Evolutionary conservation across 2,329 filamentous ascomycete species (phyloP).

Genomic region (Ambrosiella cleistominuta): DNA sequence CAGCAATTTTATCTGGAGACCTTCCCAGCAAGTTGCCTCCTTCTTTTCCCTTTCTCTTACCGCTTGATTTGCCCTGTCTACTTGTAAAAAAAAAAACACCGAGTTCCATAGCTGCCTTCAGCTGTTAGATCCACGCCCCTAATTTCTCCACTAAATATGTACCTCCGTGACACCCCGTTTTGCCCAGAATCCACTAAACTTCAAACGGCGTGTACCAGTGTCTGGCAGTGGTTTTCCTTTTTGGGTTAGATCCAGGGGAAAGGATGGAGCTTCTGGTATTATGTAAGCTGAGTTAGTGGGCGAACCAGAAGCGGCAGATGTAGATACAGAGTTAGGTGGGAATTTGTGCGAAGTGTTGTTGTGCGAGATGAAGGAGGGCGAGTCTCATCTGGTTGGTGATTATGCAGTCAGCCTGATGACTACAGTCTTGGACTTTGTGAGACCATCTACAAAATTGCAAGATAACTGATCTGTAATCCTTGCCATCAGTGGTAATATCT

Average conservation of each 20-base stretch:
- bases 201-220: background rate
- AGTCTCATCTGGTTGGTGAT: too few species aligned
- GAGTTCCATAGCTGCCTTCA: too few species aligned
- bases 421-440: too few species aligned
- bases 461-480: too few species aligned
- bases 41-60: background rate
- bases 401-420: too few species aligned
- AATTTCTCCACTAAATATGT: background rate
- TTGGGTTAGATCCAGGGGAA: slow-evolving; percentile 5
- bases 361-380: too few species aligned
- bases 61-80: background rate
- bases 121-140: background rate
- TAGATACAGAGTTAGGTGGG: too few species aligned
- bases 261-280: background rate
- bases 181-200: background rate
- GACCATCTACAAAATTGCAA: too few species aligned
- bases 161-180: background rate
- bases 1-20: background rate
- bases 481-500: too few species aligned
- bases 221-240: slow-evolving; percentile 2
- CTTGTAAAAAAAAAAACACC: background rate
- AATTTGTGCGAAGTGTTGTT: too few species aligned
- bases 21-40: background rate
- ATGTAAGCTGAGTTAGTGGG: background rate
- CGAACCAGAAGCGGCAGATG: background rate